Evolutionary conservation across 2,329 filamentous ascomycete genomes (phyloP).

Genomic region (Akanthomyces lecanii): DNA sequence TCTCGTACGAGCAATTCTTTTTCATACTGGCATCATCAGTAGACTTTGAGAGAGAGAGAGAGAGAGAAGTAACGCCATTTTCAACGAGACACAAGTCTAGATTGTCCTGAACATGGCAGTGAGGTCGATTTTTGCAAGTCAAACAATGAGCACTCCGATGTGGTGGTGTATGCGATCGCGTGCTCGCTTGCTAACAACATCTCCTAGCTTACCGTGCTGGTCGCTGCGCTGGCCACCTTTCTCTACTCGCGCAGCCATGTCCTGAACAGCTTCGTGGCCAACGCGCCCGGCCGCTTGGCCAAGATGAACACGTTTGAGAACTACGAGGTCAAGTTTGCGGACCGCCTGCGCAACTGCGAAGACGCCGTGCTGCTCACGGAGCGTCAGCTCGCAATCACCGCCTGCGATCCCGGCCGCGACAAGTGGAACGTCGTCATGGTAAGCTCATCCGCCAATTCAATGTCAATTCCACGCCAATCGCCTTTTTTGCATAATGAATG

Average conservation of each 20-base stretch:
- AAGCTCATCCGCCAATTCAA: neutral
- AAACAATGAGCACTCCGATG: neutral
- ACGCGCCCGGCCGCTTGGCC: slow-evolving; percentile 28
- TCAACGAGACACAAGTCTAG: no score
- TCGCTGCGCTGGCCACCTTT: slow-evolving; percentile 17
- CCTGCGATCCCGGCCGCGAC: slow-evolving; percentile 38
- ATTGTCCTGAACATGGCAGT: neutral
- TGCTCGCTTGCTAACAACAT: neutral
- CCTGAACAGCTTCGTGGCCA: slow-evolving; percentile 25
- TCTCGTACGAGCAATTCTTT: no score
- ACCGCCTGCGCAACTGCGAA: slow-evolving; percentile 38
- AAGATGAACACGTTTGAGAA: slow-evolving; percentile 26
- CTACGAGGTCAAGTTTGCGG: slow-evolving; percentile 32
- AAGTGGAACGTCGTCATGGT: slow-evolving; percentile 41
- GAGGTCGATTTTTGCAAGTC: neutral
- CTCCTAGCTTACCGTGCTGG: neutral
- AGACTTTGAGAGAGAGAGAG: no score
- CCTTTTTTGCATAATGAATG: no score
- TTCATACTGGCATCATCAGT: no score
- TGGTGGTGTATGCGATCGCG: neutral
- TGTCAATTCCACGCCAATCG: neutral
- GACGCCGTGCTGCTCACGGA: slow-evolving; percentile 35
- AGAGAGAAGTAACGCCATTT: no score
- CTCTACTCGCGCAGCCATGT: slow-evolving; percentile 19
- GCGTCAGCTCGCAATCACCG: slow-evolving; percentile 32